Evolutionary conservation across 805 yeast species (phyloP), one percentile per base, ranked within the genome.

Genomic region (Priceomyces haplophilus): DNA sequence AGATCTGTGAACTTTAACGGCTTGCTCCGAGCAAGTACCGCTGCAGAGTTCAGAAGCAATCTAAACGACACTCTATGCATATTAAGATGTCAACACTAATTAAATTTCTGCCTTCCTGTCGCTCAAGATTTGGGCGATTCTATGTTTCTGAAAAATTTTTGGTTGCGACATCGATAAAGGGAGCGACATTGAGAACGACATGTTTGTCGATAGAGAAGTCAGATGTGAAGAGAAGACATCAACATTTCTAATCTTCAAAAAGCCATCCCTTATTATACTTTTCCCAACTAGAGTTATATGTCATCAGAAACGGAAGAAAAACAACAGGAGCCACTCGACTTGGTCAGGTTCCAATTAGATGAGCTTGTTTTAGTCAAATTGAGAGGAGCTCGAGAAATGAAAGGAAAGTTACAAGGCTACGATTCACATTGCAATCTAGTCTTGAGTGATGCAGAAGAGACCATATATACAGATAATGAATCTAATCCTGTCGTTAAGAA

Each of bases 401-500:
- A 80, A 21, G 99, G 99, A 3, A 82, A 79, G 48, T 73, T 93
- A 42, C 98, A 90, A 62, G 95, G 96, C 1, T 91, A 87, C 66
- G 99, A 91, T 66, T 85, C 95, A 37, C 99, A 91, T 66, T 93
- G 98, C 67, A 93, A 95, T 62, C 80, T 93, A 75, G 97, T 93
- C 30, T 76, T 93, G 49, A 88, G 97, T 52, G 95, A 93, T 55
- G 97, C 96, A 6, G 78, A 76, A 42, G 99, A 93, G 59, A 86
- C 85, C 1, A 80, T 90, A 30, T 87, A 78, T 60, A 71, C 72
- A 30, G 55, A 82, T 12, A 76, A 72, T 24, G 81, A 74, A 3
- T 78, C 73, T 3, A 53, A 47, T n/a, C 67, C 69, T 2, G 54
- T 49, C n/a, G 68, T 67, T 27, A 85, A 82, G 56, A 75, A 76